phyloP scores from a whole-genome alignment of 148 eudicot genomes.

The Rhododendron ferrugineum region DNA sequence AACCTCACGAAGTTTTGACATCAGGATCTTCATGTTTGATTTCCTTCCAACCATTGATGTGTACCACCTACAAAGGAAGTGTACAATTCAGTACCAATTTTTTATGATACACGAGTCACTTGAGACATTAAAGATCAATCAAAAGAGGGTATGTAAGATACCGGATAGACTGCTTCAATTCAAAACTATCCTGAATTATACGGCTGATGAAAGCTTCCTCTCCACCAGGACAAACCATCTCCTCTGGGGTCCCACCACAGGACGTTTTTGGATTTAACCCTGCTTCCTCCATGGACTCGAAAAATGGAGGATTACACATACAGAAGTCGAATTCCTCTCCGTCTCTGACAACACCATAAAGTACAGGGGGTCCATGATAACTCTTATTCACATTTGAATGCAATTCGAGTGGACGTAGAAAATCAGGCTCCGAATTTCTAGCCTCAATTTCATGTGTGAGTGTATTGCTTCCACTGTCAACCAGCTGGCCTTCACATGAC shows the following conservation, averaged over 20 bases:
- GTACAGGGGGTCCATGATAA: constrained; percentile 60
- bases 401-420: constrained; percentile 7
- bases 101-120: background rate
- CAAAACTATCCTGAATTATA: constrained; percentile 73
- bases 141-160: constrained; percentile 17
- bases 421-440: constrained; percentile 9
- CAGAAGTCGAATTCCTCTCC: constrained; percentile 90
- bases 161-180: constrained; percentile 68
- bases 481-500: constrained; percentile 1
- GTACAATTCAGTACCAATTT: background rate
- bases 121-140: background rate
- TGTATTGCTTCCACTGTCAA: constrained; percentile 8
- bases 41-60: constrained; percentile 95
- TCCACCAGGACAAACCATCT: constrained; percentile 96
- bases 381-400: constrained; percentile 25
- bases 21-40: constrained; percentile 62
- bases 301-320: constrained; percentile 98
- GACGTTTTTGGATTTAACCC: constrained; percentile 91
- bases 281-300: constrained; percentile 87
- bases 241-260: constrained; percentile 85
- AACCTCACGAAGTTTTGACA: constrained; percentile 59
- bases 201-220: constrained; percentile 75
- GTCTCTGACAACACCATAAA: constrained; percentile 67
- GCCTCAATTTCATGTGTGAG: constrained; percentile 12
- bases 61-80: constrained; percentile 65